phyloP scores from a whole-genome alignment of 2,329 filamentous ascomycete genomes.

The Fusarium sp. region DNA sequence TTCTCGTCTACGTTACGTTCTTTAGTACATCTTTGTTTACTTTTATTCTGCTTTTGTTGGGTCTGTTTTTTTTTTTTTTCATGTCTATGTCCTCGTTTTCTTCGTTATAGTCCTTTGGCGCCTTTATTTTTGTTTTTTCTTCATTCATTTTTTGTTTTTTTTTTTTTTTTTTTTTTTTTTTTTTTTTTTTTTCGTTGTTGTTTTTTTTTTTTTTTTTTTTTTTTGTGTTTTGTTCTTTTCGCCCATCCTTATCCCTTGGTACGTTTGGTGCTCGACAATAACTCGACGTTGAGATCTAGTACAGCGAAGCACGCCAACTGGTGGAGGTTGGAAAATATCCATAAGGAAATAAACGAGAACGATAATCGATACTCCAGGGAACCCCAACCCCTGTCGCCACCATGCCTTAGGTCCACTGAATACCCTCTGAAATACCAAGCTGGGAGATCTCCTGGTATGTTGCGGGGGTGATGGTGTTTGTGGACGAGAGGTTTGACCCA shows the following conservation, averaged over 20 bases:
- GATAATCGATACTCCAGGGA: slow-evolving; percentile 13
- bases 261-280: slow-evolving; percentile 14
- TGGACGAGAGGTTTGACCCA: slow-evolving; percentile 44
- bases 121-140: no score
- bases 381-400: neutral
- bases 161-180: no score
- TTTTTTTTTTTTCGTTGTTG: no score
- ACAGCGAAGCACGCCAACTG: slow-evolving; percentile 22
- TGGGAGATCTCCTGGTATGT: slow-evolving; percentile 44
- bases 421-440: slow-evolving; percentile 34
- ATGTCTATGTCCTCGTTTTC: no score
- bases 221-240: slow-evolving; percentile 33
- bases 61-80: no score
- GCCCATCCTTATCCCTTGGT: slow-evolving; percentile 34
- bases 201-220: no score
- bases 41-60: no score
- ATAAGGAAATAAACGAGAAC: slow-evolving; percentile 25
- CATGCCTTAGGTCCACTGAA: slow-evolving; percentile 34
- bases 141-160: no score
- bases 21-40: no score
- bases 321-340: slow-evolving; percentile 30
- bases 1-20: no score
- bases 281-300: slow-evolving; percentile 14
- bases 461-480: slow-evolving; percentile 46
- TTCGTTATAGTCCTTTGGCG: no score